These are phyloP conservation scores for Colletotrichum cereale DNA, from an alignment of 2,329 filamentous ascomycete genomes.

Conservation along the genomic window DNA sequence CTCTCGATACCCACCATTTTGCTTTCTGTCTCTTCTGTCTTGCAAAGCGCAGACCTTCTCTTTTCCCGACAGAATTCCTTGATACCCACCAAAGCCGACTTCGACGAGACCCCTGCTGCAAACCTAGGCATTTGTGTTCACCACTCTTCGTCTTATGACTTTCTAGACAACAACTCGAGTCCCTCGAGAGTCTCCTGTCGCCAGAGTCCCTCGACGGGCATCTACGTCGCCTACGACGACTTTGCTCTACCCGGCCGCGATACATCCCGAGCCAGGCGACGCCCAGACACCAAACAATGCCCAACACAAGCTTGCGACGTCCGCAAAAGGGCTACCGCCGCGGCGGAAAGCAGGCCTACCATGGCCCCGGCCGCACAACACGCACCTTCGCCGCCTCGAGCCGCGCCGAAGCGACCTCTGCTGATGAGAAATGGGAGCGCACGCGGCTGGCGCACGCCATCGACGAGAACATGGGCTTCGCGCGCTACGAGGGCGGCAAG, in stretches of 20 bases:
- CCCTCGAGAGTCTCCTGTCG: constrained; percentile 19
- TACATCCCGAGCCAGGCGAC: not conserved
- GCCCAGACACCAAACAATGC: constrained; percentile 57
- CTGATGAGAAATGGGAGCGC: constrained; percentile 93
- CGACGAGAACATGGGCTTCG: constrained; percentile 95
- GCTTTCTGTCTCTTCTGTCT: constrained; percentile 17
- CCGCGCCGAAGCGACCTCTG: constrained; percentile 86
- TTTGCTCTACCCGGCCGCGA: constrained; percentile 23
- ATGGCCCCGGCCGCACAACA: constrained; percentile 71
- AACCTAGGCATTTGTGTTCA: not conserved
- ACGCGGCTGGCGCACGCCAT: constrained; percentile 86
- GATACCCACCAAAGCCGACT: constrained; percentile 32
- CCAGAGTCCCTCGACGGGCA: constrained; percentile 22
- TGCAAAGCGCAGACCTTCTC: not conserved
- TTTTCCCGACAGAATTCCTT: constrained; percentile 2
- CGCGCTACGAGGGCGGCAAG: constrained; percentile 89
- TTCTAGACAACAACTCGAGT: constrained; percentile 1
- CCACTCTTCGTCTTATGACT: constrained; percentile 11
- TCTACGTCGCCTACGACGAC: not conserved
- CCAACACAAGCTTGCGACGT: constrained; percentile 69
- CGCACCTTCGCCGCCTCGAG: constrained; percentile 86
- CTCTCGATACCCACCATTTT: constrained; percentile 27
- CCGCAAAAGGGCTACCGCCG: constrained; percentile 77
- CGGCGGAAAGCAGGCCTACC: constrained; percentile 76
- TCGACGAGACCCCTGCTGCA: not conserved